Base-by-base conservation (phyloP, 176 grass and related monocot genomes). In the Poa annua region DNA sequence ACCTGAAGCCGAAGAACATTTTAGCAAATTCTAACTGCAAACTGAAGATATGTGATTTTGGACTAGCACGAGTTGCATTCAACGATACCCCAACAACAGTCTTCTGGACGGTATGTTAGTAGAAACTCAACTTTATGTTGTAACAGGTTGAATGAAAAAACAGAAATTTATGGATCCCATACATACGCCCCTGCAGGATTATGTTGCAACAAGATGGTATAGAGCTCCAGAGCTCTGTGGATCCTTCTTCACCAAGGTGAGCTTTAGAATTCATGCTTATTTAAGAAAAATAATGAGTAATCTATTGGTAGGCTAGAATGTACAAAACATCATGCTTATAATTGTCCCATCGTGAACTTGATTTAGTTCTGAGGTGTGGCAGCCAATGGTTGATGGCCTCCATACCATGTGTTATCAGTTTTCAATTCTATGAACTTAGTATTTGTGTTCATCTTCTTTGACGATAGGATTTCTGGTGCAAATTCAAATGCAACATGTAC, bases 201-300 rank as follows among this genome's bases (percentile, higher is more conserved):
- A 99, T 92, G 96, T 99, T 22, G 96, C 96, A 57, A 99, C 96
- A 66, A 94, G 96, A 82, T 99, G 96, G 96, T 99, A 99, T 82
- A 93, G 96, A 87, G 96, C 96, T 89, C 96, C 96, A 42, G 96
- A 99, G 77, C 89, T 99, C 76, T 99, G 96, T 80, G 96, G 96
- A 75, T 99, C 96, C 45, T 99, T 99, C 81, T 99, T 96, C 87
- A 90, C 93, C 0, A 96, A 95, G 91, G 96, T 99, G 78, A 67
- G 69, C 19, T 74, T 69, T 41, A 35, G 42, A 22, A 15, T 81
- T 47, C 2, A 19, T 85, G n/a, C 41, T 52, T 86, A 68, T 44
- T 36, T 14, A 72, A 26, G 42, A 72, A 49, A 49, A 6, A 72
- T 0, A 49, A 26, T 8, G 8, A 29, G 7, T 50, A 29, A 17